These are phyloP conservation scores for Phylloporus arenicola DNA, from an alignment of 768 basidiomycete genomes.

Conservation along the genomic window DNA sequence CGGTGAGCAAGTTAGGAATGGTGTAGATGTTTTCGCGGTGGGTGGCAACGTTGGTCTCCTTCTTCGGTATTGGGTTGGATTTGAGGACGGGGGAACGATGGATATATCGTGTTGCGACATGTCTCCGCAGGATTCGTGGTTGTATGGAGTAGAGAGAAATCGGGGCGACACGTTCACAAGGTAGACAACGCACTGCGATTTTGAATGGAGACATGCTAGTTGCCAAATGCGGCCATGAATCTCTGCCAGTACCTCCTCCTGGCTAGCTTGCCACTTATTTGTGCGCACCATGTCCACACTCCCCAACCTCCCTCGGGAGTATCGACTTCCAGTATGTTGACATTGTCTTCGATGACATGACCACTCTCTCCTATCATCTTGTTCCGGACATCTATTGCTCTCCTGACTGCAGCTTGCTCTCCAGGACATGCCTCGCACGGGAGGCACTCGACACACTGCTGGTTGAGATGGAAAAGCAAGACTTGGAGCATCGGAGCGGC, in stretches of 20 bases:
- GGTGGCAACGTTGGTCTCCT: constrained; percentile 12
- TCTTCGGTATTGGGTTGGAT: constrained; percentile 3
- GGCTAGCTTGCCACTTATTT: too few species aligned
- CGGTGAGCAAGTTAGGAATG: constrained; percentile 82
- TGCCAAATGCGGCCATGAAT: constrained; percentile 14
- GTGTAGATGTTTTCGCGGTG: constrained; percentile 89
- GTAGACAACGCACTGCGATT: background rate
- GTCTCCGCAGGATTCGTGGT: constrained; percentile 7
- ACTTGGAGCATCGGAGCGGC: too few species aligned
- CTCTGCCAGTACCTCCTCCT: too few species aligned
- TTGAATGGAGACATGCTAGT: constrained; percentile 10
- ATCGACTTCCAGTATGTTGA: too few species aligned
- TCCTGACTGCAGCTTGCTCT: too few species aligned
- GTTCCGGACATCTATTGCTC: too few species aligned
- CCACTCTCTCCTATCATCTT: too few species aligned
- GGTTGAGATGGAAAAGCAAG: too few species aligned
- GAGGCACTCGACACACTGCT: background rate
- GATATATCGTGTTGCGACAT: constrained; percentile 9
- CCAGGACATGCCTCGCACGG: too few species aligned
- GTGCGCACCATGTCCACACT: too few species aligned
- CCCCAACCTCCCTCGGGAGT: too few species aligned
- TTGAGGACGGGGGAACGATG: constrained; percentile 1
- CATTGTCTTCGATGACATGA: too few species aligned
- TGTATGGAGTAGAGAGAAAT: background rate
- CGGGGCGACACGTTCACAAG: background rate